Evolutionary conservation across 371 early-diverging fungal species (phyloP).

Genomic region (Sporodiniella umbellata): DNA sequence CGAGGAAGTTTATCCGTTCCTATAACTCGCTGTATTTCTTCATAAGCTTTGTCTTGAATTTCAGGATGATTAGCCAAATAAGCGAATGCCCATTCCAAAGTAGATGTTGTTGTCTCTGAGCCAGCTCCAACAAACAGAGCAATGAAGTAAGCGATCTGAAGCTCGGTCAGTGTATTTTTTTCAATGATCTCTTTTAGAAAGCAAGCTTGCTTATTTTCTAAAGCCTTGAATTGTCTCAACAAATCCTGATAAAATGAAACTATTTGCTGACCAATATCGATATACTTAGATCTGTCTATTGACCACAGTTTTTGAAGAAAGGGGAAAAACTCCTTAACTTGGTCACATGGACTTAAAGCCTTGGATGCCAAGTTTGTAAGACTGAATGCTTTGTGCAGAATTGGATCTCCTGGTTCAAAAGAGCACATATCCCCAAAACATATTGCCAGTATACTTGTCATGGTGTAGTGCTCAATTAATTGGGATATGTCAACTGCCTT

Average conservation of each 20-base stretch:
- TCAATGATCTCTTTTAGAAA: conserved; percentile 38
- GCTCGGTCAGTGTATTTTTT: conserved; percentile 25
- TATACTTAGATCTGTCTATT: conserved; percentile 6
- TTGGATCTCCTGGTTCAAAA: conserved; percentile 34
- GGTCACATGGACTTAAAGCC: conserved; percentile 33
- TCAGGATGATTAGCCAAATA: conserved; percentile 40
- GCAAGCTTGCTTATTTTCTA: conserved; percentile 22
- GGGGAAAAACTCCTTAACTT: conserved; percentile 45
- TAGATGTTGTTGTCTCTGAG: conserved; percentile 45
- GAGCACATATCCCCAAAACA: conserved; percentile 35
- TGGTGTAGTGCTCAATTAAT: conserved; percentile 39
- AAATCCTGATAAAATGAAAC: conserved; percentile 29
- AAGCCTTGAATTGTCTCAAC: conserved; percentile 16
- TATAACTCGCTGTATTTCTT: conserved; percentile 30
- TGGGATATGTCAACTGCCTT: conserved; percentile 12
- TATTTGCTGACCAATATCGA: conserved; percentile 13
- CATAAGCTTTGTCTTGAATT: conserved; percentile 36
- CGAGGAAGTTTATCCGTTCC: conserved; percentile 36
- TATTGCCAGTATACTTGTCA: conserved; percentile 41
- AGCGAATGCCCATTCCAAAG: conserved; percentile 42
- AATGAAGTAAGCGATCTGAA: conserved; percentile 31
- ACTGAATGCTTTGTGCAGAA: conserved; percentile 31
- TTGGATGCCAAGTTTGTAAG: conserved; percentile 34
- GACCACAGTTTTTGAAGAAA: conserved; percentile 30
- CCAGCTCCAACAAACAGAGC: conserved; percentile 47